phyloP scores from a whole-genome alignment of 1,284 basidiomycete species.

The Ceratobasidium sp. region DNA sequence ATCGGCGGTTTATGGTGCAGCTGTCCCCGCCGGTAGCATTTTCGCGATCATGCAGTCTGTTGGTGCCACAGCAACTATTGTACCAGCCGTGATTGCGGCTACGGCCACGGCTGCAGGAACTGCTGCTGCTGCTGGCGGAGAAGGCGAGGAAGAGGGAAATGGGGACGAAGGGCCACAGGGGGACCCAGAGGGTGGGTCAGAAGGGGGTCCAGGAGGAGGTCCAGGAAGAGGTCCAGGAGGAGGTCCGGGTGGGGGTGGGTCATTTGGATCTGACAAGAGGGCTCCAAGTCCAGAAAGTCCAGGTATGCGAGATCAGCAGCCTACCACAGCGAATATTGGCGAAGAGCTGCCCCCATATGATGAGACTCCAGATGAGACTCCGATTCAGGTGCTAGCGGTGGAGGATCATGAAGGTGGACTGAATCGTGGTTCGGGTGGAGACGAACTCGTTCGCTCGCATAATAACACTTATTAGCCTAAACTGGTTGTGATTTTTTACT shows the following conservation, averaged over 20 bases:
- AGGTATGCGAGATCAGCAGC: not conserved
- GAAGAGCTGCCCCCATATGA: too few relatives aligned
- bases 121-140: not conserved
- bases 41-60: conserved; percentile 44
- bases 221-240: too few relatives aligned
- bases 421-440: not conserved
- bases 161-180: not conserved
- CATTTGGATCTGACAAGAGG: too few relatives aligned
- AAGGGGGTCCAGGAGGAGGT: not conserved
- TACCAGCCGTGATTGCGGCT: conserved; percentile 18
- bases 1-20: conserved; percentile 41
- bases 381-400: too few relatives aligned
- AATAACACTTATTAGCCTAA: not conserved
- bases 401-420: not conserved
- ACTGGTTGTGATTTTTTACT: too few relatives aligned
- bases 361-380: too few relatives aligned
- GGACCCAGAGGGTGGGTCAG: not conserved
- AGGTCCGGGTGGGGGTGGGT: too few relatives aligned
- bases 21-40: conserved; percentile 36
- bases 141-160: not conserved
- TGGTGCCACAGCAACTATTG: conserved; percentile 31
- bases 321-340: not conserved
- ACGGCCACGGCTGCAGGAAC: not conserved
- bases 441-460: not conserved
- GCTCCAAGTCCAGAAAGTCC: too few relatives aligned